Evolutionary conservation across 805 yeast genomes (phyloP), one percentile per base, ranked within the genome.

Genomic region (Barnettozyma populi): DNA sequence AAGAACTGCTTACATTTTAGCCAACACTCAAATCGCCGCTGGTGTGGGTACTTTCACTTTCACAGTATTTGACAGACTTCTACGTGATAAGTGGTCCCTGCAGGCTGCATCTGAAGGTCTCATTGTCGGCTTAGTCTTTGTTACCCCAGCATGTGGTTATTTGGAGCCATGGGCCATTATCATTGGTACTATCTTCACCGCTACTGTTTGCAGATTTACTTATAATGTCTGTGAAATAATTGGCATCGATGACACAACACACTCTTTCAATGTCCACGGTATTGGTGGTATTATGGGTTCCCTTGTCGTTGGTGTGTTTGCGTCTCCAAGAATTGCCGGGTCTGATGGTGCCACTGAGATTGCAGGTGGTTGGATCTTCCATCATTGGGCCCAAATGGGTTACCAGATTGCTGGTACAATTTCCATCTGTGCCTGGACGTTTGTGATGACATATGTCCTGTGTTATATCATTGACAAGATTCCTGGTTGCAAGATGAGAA

Each of bases 51-150:
- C 94, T 20, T 69, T 88, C 55, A 74, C 96, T 1, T 92, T 97
- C 96, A 82, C 90, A 58, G 60, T 87, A 24, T 73, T 90, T 49
- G 99, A 94, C 75, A 90, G 74, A 72, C 73, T 90, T 47, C 76
- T 88, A 47, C 95, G 86, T 56, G 78, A 79, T 48, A 92, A 88
- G 64, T 90, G 95, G 92, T 83, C 96, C 5, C 80, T 92, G 59
- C 96, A 89, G 39, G 97, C 95, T 5, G 75, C 87, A 35, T 90
- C 97, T 66, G 90, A 97, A 10, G 99, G 99, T 43, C 78, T 89
- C 50, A 90, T 92, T 64, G 88, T 95, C 19, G 99, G 98, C 2
- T 76, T 92, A 36, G 98, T 92, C n/a, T 97, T 97, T 5, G 97
- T 97, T 2, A 92, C 99, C 0, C 98, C 99, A 19, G 80, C 95